Percentiles rank a stretch among this genome's conserved stretches.
phyloP scores from a whole-genome alignment of 352 stramenopile genomes.

The Phytophthora melonis region DNA sequence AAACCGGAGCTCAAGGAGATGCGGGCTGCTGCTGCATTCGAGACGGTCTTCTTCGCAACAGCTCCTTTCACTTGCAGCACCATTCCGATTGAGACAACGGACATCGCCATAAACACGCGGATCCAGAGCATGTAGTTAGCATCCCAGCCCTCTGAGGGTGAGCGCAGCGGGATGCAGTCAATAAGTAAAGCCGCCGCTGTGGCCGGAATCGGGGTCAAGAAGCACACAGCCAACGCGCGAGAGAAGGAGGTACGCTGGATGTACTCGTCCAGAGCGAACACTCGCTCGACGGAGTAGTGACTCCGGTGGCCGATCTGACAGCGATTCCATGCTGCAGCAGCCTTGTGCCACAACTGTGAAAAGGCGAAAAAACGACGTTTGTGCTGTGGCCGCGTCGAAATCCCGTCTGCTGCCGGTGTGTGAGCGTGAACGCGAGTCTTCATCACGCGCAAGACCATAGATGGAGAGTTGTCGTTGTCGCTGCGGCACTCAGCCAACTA shows the following conservation, averaged over 20 bases:
- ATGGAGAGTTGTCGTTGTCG: neutral
- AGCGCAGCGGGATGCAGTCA: constrained; percentile 3
- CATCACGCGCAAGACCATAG: neutral
- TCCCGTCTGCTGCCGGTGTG: neutral
- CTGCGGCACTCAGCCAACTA: neutral
- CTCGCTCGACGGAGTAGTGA: constrained; percentile 7
- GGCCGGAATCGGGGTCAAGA: neutral
- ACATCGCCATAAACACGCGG: neutral
- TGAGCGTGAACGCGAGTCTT: neutral
- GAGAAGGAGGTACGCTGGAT: neutral
- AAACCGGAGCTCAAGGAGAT: neutral
- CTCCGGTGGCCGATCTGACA: constrained; percentile 2
- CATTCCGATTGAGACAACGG: neutral
- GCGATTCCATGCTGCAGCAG: neutral
- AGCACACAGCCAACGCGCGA: neutral
- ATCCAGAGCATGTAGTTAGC: constrained; percentile 5
- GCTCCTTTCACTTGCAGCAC: neutral
- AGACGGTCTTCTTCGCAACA: neutral
- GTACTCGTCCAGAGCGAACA: neutral
- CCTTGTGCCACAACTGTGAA: neutral
- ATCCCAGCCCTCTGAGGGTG: neutral
- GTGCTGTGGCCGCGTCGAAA: neutral
- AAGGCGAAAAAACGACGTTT: neutral
- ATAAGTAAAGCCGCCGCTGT: neutral
- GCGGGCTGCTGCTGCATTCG: neutral